Evolutionary conservation across 306 rosid genomes (phyloP), one percentile per base, ranked within the genome.

Genomic region (Ziziphus jujuba): DNA sequence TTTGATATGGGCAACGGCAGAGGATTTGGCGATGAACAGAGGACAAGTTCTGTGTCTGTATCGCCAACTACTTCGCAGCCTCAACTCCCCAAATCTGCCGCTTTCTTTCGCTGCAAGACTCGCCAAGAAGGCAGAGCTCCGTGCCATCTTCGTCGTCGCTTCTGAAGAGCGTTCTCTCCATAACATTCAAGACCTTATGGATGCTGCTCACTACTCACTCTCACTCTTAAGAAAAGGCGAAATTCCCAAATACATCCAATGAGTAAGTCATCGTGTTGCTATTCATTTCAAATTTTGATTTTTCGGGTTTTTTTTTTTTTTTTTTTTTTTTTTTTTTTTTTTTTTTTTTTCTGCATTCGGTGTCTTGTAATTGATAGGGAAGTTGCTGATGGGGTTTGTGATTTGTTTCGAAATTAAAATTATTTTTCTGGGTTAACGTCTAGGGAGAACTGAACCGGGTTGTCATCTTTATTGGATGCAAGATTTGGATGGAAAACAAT

Each of bases 1-100:
- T 36, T 1, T 80, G 53, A 65, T 92, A 77, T 92, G 98, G 97
- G 96, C 93, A 15, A 86, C 89, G 23, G 93, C 90, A 17, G 98
- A 86, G 80, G 97, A 92, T 61, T 64, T 92, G 78, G 82, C 74
- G 0, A 60, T 66, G 24, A 90, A 92, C 68, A 83, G 85, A 28
- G 87, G 85, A 13, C 69, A 71, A 7, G 96, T 89, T 60, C 72
- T 89, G 17, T 87, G 89, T 16, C 75, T 90, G 47, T 90, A 87
- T 56, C 90, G 96, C 64, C 96, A 87, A 55, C 60, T 90, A 47
- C 61, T 87, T n/a, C 66, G 96, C 50, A 81, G 93, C 81, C 77
- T 92, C 45, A 92, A 86, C 62, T 89, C 96, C 8, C 93, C 96
- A 2, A 70, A 58, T 31, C 52, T 92, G 72, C 85, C 85, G 1